Evolutionary conservation across 352 stramenopile genomes (phyloP).

Genomic region (Phytophthora palmivora): DNA sequence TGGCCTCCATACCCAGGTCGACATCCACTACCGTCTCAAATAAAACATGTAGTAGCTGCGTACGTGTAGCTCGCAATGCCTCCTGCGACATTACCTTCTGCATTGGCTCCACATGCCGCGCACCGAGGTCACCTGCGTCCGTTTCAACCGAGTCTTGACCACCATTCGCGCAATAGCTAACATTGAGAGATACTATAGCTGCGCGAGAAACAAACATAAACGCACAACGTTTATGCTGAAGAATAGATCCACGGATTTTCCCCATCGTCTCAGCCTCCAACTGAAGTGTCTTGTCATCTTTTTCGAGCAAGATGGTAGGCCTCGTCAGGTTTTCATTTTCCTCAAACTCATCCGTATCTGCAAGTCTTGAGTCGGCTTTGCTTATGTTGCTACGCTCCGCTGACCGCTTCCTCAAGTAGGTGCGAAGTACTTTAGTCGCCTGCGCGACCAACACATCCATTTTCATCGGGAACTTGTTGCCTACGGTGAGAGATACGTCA

Average conservation of each 20-base stretch:
- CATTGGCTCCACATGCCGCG: slow-evolving; percentile 41
- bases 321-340: slow-evolving; percentile 48
- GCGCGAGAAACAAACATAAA: slow-evolving; percentile 76
- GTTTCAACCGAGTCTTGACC: slow-evolving; percentile 23
- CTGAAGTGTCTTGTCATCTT: slow-evolving; percentile 86
- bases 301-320: slow-evolving; percentile 72
- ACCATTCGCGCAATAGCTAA: slow-evolving; percentile 42
- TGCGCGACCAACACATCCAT: slow-evolving; percentile 67
- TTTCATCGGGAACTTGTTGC: slow-evolving; percentile 47
- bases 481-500: not conserved
- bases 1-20: slow-evolving; percentile 71
- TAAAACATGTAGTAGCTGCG: slow-evolving; percentile 65
- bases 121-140: slow-evolving; percentile 11
- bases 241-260: slow-evolving; percentile 69
- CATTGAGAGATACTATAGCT: slow-evolving; percentile 61
- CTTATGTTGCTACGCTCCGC: slow-evolving; percentile 60
- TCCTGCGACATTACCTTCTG: slow-evolving; percentile 60
- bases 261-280: slow-evolving; percentile 72
- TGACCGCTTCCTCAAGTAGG: slow-evolving; percentile 62
- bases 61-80: slow-evolving; percentile 52
- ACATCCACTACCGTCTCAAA: slow-evolving; percentile 82
- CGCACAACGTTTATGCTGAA: slow-evolving; percentile 78
- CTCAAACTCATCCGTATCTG: slow-evolving; percentile 73
- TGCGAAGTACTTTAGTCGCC: slow-evolving; percentile 59
- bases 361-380: slow-evolving; percentile 67